phyloP scores from a whole-genome alignment of 768 basidiomycete species.

The Tricholomella constricta region DNA sequence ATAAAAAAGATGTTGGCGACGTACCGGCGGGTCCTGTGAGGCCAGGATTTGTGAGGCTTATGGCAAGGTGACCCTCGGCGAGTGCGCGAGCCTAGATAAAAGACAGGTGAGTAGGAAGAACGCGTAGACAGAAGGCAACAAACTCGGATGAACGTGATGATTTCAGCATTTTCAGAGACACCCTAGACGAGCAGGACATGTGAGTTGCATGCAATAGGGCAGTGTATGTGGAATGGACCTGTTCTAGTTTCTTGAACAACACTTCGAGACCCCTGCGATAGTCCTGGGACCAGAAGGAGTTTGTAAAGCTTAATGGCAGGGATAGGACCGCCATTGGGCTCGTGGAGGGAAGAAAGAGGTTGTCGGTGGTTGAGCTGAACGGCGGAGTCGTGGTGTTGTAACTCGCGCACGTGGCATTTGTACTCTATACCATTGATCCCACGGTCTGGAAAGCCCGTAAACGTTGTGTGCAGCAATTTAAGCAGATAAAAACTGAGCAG shows the following conservation, averaged over 20 bases:
- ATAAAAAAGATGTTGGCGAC: slow-evolving; percentile 7
- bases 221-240: slow-evolving; percentile 45
- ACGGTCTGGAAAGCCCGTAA: neutral
- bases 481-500: neutral
- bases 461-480: neutral
- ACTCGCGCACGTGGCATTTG: neutral
- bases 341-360: slow-evolving; percentile 11
- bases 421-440: too few relatives aligned
- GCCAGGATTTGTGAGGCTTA: slow-evolving; percentile 52
- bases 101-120: neutral
- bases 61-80: slow-evolving; percentile 69
- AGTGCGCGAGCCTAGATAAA: slow-evolving; percentile 65
- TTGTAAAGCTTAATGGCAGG: slow-evolving; percentile 84
- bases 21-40: slow-evolving; percentile 52
- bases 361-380: slow-evolving; percentile 1
- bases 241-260: slow-evolving; percentile 74
- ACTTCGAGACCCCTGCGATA: slow-evolving; percentile 83
- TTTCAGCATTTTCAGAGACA: slow-evolving; percentile 79
- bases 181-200: slow-evolving; percentile 57
- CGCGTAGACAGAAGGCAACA: slow-evolving; percentile 24
- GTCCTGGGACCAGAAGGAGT: slow-evolving; percentile 96
- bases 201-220: slow-evolving; percentile 11
- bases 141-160: slow-evolving; percentile 82
- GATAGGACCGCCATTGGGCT: slow-evolving; percentile 79
- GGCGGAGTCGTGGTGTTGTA: neutral